These are phyloP conservation scores for Neurospora sp. DNA, from an alignment of 495 filamentous ascomycete species.

Conservation along the genomic window DNA sequence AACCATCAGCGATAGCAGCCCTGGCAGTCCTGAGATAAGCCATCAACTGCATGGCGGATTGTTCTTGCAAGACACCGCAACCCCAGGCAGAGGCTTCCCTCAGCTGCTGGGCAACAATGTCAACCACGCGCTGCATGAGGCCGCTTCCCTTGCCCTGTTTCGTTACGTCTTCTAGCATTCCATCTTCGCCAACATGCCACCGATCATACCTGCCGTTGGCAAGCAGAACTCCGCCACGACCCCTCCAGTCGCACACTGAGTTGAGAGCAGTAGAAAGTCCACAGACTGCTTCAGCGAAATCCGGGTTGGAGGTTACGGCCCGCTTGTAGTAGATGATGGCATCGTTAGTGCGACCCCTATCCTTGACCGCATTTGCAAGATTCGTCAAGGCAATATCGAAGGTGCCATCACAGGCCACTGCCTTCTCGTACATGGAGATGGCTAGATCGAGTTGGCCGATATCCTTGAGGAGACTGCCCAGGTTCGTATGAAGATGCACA, in stretches of 20 bases:
- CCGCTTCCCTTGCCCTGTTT: slow-evolving; percentile 52
- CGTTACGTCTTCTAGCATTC: slow-evolving; percentile 70
- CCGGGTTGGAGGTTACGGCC: slow-evolving; percentile 81
- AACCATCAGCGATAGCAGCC: slow-evolving; percentile 13
- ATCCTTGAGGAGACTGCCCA: slow-evolving; percentile 92
- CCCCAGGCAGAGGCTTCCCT: slow-evolving; percentile 85
- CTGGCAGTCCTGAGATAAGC: slow-evolving; percentile 33
- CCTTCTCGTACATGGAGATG: slow-evolving; percentile 95
- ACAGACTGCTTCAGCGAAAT: slow-evolving; percentile 96
- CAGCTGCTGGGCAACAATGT: slow-evolving; percentile 87
- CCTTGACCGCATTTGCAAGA: slow-evolving; percentile 95
- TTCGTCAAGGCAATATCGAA: slow-evolving; percentile 98
- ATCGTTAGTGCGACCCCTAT: slow-evolving; percentile 84
- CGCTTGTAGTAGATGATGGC: slow-evolving; percentile 87
- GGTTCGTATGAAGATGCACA: slow-evolving; percentile 96
- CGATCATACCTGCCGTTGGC: slow-evolving; percentile 67
- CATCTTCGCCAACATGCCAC: slow-evolving; percentile 88
- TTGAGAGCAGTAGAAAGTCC: slow-evolving; percentile 93
- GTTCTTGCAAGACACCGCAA: slow-evolving; percentile 54
- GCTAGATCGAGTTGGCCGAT: slow-evolving; percentile 87
- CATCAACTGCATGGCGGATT: slow-evolving; percentile 32
- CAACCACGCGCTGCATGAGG: slow-evolving; percentile 92
- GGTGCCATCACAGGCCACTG: slow-evolving; percentile 78
- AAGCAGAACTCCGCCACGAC: slow-evolving; percentile 73
- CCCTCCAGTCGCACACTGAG: slow-evolving; percentile 92